Evolutionary conservation across 2,329 filamentous ascomycete genomes (phyloP).

Genomic region (Arachnomyces sp.): DNA sequence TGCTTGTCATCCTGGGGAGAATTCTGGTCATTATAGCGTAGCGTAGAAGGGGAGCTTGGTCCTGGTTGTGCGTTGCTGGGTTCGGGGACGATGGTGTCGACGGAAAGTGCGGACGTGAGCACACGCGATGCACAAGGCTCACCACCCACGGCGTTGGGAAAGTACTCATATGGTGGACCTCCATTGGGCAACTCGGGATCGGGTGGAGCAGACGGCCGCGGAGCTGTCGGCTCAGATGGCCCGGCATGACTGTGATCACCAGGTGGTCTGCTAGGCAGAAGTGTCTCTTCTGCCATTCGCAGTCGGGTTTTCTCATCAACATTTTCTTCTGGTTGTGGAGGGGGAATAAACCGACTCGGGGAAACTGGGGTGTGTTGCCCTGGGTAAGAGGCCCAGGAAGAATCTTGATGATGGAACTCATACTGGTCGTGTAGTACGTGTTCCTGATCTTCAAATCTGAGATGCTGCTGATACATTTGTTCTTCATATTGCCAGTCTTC

Average conservation of each 20-base stretch:
- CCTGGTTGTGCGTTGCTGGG: constrained; percentile 22
- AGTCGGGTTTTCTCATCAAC: constrained; percentile 76
- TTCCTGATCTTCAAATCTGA: constrained; percentile 18
- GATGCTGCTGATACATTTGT: neutral
- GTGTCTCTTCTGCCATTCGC: constrained; percentile 64
- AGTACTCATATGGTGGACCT: neutral
- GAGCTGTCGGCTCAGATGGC: constrained; percentile 34
- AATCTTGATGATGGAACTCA: constrained; percentile 15
- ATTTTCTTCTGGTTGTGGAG: constrained; percentile 49
- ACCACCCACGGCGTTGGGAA: neutral
- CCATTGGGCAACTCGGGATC: constrained; percentile 22
- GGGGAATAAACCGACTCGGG: constrained; percentile 14
- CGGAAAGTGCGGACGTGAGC: constrained; percentile 21
- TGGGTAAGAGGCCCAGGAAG: constrained; percentile 2
- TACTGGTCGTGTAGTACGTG: constrained; percentile 17
- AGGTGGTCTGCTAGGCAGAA: constrained; percentile 74
- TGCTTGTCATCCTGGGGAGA: constrained; percentile 61
- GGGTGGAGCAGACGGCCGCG: constrained; percentile 37
- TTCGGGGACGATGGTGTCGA: constrained; percentile 19
- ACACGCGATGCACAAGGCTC: constrained; percentile 5
- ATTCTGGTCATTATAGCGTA: constrained; percentile 36
- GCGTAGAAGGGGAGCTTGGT: constrained; percentile 26
- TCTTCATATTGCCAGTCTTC: constrained; percentile 22
- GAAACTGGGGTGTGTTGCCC: neutral
- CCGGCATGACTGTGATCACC: constrained; percentile 32